Evolutionary conservation across 768 basidiomycete genomes (phyloP).

Genomic region (Lactarius vividus): DNA sequence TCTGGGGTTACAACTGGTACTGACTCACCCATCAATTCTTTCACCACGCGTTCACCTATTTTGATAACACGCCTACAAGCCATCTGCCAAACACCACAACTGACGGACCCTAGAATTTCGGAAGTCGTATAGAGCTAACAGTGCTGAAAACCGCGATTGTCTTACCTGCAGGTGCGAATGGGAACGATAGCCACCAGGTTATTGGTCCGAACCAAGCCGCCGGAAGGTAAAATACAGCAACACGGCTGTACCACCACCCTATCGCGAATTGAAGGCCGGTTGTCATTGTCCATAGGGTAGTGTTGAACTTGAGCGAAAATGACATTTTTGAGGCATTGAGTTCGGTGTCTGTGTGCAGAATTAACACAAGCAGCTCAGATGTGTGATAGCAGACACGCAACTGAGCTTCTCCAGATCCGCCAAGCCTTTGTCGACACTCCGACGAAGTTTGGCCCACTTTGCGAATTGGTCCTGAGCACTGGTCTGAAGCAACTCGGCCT

Average conservation of each 20-base stretch:
- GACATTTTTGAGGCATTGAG: conserved; percentile 76
- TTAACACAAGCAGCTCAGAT: not conserved
- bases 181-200: conserved; percentile 84
- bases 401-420: conserved; percentile 90
- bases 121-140: conserved; percentile 3
- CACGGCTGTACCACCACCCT: conserved; percentile 87
- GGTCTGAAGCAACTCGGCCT: conserved; percentile 83
- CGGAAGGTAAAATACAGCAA: conserved; percentile 94
- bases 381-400: conserved; percentile 41
- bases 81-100: conserved; percentile 94
- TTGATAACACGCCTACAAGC: conserved; percentile 84
- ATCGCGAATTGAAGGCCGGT: conserved; percentile 80
- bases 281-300: conserved; percentile 77
- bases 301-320: conserved; percentile 73
- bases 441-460: conserved; percentile 92
- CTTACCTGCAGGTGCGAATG: conserved; percentile 85
- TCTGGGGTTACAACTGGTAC: not conserved
- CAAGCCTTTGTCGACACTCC: conserved; percentile 89
- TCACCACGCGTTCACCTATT: conserved; percentile 54
- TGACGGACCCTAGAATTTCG: conserved; percentile 69
- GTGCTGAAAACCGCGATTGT: conserved; percentile 16
- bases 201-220: conserved; percentile 87
- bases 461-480: conserved; percentile 98
- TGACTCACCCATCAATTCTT: conserved; percentile 21
- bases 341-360: conserved; percentile 54